A percentile compares a stretch with the other conserved stretches of the same genome.
phyloP scores from a whole-genome alignment of 108 stramenopile genomes.

The Conticribra weissflogii region DNA sequence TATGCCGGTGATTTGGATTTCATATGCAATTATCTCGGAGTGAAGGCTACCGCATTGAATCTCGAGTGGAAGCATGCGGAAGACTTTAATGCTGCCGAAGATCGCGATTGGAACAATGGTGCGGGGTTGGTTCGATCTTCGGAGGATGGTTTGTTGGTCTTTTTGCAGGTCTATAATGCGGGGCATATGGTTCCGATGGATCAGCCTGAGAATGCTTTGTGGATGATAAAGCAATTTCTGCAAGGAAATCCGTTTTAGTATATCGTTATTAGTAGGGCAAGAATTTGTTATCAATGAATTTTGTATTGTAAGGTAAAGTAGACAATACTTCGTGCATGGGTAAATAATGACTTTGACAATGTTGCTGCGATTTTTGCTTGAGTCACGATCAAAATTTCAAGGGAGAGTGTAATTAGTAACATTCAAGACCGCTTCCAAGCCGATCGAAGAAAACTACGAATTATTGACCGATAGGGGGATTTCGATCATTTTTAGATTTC shows the following conservation, averaged over 20 bases:
- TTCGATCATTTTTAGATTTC: too few species aligned
- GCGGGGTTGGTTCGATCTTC: conserved; percentile 74
- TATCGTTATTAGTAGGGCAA: too few species aligned
- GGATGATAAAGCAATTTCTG: conserved; percentile 89
- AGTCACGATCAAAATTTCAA: too few species aligned
- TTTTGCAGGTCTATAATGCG: conserved; percentile 68
- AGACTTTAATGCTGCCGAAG: conserved; percentile 87
- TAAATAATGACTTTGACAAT: too few species aligned
- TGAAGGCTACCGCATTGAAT: conserved; percentile 89
- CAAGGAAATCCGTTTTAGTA: conserved; percentile 27
- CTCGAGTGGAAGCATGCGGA: conserved; percentile 87
- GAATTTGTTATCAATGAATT: too few species aligned
- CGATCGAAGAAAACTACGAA: too few species aligned
- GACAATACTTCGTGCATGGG: too few species aligned
- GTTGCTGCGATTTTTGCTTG: too few species aligned
- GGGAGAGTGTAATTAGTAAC: too few species aligned
- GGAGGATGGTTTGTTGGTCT: conserved; percentile 82
- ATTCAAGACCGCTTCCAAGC: too few species aligned
- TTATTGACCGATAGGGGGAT: too few species aligned
- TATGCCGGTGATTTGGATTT: conserved; percentile 98
- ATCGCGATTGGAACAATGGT: conserved; percentile 73
- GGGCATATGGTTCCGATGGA: conserved; percentile 98
- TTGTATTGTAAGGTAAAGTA: too few species aligned
- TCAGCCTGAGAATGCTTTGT: conserved; percentile 79
- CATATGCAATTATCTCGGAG: conserved; percentile 98